These are phyloP conservation scores for Ogataea hybrid DNA, from an alignment of 1,139 yeast species.

Conservation along the genomic window DNA sequence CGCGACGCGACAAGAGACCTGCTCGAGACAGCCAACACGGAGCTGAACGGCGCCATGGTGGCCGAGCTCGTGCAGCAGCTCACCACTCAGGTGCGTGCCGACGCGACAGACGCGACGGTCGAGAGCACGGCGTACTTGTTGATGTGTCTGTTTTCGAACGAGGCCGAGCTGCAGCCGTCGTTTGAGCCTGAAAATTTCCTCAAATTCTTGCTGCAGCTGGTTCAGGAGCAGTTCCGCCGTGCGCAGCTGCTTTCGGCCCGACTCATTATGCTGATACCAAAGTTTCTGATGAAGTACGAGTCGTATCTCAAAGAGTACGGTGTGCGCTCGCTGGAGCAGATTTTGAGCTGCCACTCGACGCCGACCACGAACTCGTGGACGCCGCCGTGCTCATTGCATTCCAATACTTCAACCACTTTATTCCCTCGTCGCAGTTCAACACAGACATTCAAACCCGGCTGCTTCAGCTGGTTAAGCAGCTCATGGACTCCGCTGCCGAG, in stretches of 20 bases:
- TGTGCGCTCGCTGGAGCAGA: slow-evolving; percentile 38
- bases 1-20: slow-evolving; percentile 56
- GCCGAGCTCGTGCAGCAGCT: slow-evolving; percentile 26
- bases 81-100: slow-evolving; percentile 10
- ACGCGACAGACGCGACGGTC: slow-evolving; percentile 13
- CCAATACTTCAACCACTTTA: slow-evolving; percentile 51
- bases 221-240: slow-evolving; percentile 16
- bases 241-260: slow-evolving; percentile 42
- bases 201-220: slow-evolving; percentile 24
- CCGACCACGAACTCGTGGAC: slow-evolving; percentile 34
- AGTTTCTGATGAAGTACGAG: slow-evolving; percentile 50
- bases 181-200: slow-evolving; percentile 32
- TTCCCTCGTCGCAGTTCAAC: slow-evolving; percentile 30
- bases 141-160: slow-evolving; percentile 45
- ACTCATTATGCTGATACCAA: slow-evolving; percentile 51
- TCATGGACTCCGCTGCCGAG: slow-evolving; percentile 70
- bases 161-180: slow-evolving; percentile 35
- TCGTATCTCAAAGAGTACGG: slow-evolving; percentile 40
- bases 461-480: slow-evolving; percentile 39
- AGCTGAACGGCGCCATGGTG: slow-evolving; percentile 37
- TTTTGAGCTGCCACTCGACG: slow-evolving; percentile 28
- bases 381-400: slow-evolving; percentile 52
- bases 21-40: slow-evolving; percentile 42
- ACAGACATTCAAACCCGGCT: slow-evolving; percentile 36
- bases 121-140: slow-evolving; percentile 44